Conservation (phyloP, 345 rosid species). For the Lepidium didymum region DNA sequence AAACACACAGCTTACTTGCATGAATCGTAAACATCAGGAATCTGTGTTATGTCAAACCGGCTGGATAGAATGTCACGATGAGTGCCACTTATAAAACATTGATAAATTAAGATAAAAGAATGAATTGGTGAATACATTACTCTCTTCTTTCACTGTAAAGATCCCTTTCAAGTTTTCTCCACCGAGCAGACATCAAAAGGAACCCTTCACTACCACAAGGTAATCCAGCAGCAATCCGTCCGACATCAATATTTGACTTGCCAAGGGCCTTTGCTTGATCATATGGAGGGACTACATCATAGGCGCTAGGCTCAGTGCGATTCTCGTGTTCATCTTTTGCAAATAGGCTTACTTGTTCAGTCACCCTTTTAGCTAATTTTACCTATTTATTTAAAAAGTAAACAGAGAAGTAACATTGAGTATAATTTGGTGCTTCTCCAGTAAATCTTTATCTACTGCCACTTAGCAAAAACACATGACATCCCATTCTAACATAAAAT, state of each 20-base stretch:
- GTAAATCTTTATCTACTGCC: background rate
- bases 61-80: slow-evolving; percentile 44
- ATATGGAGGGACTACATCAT: slow-evolving; percentile 71
- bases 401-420: slow-evolving; percentile 6
- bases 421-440: background rate
- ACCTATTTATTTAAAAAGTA: slow-evolving; percentile 38
- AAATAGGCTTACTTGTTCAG: slow-evolving; percentile 83
- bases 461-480: background rate
- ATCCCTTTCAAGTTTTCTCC: slow-evolving; percentile 98
- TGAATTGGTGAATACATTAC: slow-evolving; percentile 34
- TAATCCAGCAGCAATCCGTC: slow-evolving; percentile 97
- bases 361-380: slow-evolving; percentile 81
- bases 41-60: slow-evolving; percentile 92
- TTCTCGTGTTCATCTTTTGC: slow-evolving; percentile 89
- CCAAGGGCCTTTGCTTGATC: slow-evolving; percentile 99
- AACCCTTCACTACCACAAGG: slow-evolving; percentile 99
- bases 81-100: slow-evolving; percentile 9
- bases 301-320: slow-evolving; percentile 59
- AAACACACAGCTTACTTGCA: slow-evolving; percentile 78
- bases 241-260: slow-evolving; percentile 88
- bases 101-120: background rate
- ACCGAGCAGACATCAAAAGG: slow-evolving; percentile 97
- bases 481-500: background rate
- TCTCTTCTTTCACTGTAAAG: slow-evolving; percentile 93
- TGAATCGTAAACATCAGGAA: slow-evolving; percentile 99